Evolutionary conservation across 768 basidiomycete genomes (phyloP), one percentile per base, ranked within the genome.

Genomic region (Lentinula boryana): DNA sequence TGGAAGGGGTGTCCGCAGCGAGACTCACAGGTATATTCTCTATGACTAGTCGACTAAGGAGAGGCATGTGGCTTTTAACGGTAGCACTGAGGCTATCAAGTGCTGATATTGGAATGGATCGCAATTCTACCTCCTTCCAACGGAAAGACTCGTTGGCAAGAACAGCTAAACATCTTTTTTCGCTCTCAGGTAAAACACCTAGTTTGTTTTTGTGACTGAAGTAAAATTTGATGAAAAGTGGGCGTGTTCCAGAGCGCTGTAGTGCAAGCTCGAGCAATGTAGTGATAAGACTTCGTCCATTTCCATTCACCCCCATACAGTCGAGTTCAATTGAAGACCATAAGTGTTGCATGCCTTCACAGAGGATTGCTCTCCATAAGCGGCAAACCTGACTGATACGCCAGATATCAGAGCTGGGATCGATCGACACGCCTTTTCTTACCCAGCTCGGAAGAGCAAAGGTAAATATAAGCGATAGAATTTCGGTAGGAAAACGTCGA

Each of bases 271-370:
- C 38, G 23, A 56, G 40, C 23, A 56, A 10, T 16, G 40, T 56
- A 18, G n/a, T 44, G 8, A 40, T 56, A 16, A 43, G 21, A 32
- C 31, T 56, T 21, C 5, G 23, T 15, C 23, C 40, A 10, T 56
- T 12, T 15, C 23, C 40, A 10, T 56, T 12, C 15, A 23, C 15
- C 4, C 40, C 27, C 40, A 56, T 23, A 23, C 55, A 56, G 40
- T 56, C 55, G 16, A 56, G 43, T 43, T 56, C 55, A 8, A 56
- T 44, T 15, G 55, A 56, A 4, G 55, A 56, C 55, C 55, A 56
- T 41, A 44, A 9, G 5, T 56, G 21, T 56, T 13, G 55, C 40
- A 43, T 56, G 23, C 55, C 40, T 56, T 56, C 55, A 21, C 55
- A 56, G 5, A 43, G 6, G 23, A 56, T 31, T 5, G 18, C 23